Percentiles rank a stretch among this genome's conserved stretches.
Evolutionary conservation across 176 grass and related monocot genomes (phyloP).

Genomic region (Coix lacrymajobi): DNA sequence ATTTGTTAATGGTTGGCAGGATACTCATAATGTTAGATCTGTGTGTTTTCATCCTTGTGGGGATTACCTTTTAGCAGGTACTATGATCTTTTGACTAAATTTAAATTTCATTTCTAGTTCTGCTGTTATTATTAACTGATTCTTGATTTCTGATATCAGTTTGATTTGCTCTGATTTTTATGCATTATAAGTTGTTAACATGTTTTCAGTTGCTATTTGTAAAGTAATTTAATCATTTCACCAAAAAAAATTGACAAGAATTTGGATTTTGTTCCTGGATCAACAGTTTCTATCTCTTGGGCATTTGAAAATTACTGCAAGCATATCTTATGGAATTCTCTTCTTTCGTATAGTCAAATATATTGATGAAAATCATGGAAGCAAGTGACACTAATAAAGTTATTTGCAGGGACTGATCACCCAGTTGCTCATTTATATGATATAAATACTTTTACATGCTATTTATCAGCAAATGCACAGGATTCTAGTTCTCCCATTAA

Average conservation of each 20-base stretch:
- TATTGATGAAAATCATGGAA: neutral
- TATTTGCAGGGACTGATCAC: slow-evolving; percentile 89
- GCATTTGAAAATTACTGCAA: neutral
- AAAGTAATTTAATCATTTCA: neutral
- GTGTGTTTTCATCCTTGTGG: slow-evolving; percentile 98
- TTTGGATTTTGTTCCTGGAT: slow-evolving; percentile 6
- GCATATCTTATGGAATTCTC: neutral
- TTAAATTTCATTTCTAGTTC: neutral
- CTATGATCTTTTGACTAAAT: slow-evolving; percentile 9
- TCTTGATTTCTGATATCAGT: slow-evolving; percentile 11
- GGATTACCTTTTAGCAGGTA: slow-evolving; percentile 94
- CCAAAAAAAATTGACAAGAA: neutral
- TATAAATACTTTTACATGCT: slow-evolving; percentile 97
- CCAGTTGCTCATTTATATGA: slow-evolving; percentile 90
- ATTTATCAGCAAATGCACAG: slow-evolving; percentile 63
- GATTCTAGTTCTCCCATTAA: slow-evolving; percentile 81
- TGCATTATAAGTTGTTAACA: neutral
- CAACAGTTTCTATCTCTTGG: neutral
- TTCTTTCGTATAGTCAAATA: neutral
- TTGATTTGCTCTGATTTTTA: neutral
- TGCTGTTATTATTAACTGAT: slow-evolving; percentile 10
- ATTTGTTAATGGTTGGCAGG: slow-evolving; percentile 44
- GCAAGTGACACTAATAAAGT: neutral
- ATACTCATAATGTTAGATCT: slow-evolving; percentile 98
- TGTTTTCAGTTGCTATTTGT: neutral